phyloP scores from a whole-genome alignment of 2,329 filamentous ascomycete species.

The Aureobasidium lini region DNA sequence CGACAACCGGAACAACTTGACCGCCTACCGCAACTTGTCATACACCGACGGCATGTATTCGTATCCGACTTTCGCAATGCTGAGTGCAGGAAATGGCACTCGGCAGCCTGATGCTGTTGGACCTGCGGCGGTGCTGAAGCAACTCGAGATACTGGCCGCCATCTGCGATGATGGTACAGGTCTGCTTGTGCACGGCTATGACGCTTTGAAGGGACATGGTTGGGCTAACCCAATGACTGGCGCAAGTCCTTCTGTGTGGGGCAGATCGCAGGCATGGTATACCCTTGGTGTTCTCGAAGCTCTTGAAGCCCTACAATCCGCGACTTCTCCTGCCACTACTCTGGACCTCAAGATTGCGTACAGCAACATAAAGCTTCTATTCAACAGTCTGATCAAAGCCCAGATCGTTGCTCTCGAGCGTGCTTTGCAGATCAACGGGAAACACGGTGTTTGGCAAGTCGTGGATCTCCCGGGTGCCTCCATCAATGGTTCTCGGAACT shows the following conservation, averaged over 20 bases:
- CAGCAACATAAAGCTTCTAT: neutral
- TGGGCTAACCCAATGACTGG: neutral
- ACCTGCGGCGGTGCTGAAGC: neutral
- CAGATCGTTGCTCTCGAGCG: neutral
- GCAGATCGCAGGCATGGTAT: neutral
- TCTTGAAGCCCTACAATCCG: neutral
- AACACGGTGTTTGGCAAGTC: neutral
- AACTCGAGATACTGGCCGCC: neutral
- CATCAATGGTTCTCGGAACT: neutral
- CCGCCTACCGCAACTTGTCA: neutral
- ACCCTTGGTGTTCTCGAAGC: neutral
- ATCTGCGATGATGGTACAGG: conserved; percentile 1
- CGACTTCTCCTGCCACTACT: neutral
- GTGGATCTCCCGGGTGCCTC: neutral
- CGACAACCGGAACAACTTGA: neutral
- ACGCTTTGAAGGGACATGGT: neutral
- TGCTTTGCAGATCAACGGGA: neutral
- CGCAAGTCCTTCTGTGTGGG: conserved; percentile 1
- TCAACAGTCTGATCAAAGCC: neutral
- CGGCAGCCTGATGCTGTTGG: neutral
- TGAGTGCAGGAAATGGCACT: neutral
- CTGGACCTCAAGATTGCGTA: neutral
- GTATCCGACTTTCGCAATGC: neutral
- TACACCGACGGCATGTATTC: conserved; percentile 3
- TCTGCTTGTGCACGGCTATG: neutral